phyloP scores from a whole-genome alignment of 2,329 filamentous ascomycete species.

The Xylariaceae sp. region DNA sequence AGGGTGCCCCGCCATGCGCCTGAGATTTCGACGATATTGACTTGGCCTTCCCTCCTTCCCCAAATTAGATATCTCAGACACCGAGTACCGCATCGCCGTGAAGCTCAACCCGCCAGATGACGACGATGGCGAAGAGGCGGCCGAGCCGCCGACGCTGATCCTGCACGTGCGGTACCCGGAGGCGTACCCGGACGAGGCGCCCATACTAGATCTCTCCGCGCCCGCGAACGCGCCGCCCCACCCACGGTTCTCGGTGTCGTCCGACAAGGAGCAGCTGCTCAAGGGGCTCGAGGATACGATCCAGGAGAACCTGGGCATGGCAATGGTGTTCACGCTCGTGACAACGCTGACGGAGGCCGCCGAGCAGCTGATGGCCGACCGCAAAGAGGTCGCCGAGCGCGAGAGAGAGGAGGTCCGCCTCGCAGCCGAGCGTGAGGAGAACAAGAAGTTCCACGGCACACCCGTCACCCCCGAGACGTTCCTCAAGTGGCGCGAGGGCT shows the following conservation, averaged over 20 bases:
- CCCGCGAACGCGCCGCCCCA: slow-evolving; percentile 73
- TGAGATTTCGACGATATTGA: slow-evolving; percentile 6
- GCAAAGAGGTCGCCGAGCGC: slow-evolving; percentile 68
- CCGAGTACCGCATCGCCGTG: slow-evolving; percentile 85
- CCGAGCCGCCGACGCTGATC: slow-evolving; percentile 73
- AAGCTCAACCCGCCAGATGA: slow-evolving; percentile 76
- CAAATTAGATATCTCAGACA: slow-evolving; percentile 81
- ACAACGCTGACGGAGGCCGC: slow-evolving; percentile 87
- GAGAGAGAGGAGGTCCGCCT: slow-evolving; percentile 59
- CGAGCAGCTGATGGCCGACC: slow-evolving; percentile 80
- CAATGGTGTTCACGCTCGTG: slow-evolving; percentile 94
- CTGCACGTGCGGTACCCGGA: slow-evolving; percentile 90
- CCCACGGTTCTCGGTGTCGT: slow-evolving; percentile 76
- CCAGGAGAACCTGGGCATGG: slow-evolving; percentile 93
- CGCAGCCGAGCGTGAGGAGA: slow-evolving; percentile 84
- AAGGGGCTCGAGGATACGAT: slow-evolving; percentile 74
- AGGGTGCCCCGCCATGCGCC: slow-evolving; percentile 16
- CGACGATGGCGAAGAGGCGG: slow-evolving; percentile 65
- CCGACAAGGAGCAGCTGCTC: slow-evolving; percentile 79
- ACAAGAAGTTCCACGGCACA: slow-evolving; percentile 93
- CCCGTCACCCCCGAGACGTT: slow-evolving; percentile 88
- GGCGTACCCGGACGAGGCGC: slow-evolving; percentile 86
- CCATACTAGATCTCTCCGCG: slow-evolving; percentile 78
- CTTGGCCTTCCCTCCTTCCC: not conserved
- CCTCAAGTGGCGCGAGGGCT: slow-evolving; percentile 78